Base-by-base conservation (phyloP, 768 basidiomycete species). In the Mrakia frigida region DNA sequence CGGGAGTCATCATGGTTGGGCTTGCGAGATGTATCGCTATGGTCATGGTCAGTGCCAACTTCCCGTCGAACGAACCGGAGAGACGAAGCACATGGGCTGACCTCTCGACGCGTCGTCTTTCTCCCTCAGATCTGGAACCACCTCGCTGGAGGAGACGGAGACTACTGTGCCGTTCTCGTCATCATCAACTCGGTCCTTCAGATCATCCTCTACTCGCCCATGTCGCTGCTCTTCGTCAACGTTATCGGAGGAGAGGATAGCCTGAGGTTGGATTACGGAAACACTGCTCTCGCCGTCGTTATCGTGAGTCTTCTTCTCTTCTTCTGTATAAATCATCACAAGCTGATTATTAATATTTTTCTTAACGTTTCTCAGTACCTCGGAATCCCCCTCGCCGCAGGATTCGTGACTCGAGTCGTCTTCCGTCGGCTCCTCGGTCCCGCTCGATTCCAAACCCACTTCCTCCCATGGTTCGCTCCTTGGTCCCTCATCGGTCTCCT, bases 1-100 rank as follows among this genome's bases (percentile, higher is more conserved):
- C 88, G 0, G 93, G 93, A 3, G 90, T 94, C 4, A 90, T 94
- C 80, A 85, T 94, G 84, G 92, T 94, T 50, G 92, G 93, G 6
- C 82, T 92, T 33, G 91, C 77, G 11, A 78, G 80, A 43, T 82
- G 81, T 60, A 83, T 83, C 75, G 84, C 84, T 41, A 84, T 84
- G 84, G 84, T 84, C 74, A 88, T 72, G 70, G 68, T 69, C 23
- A 69, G 68, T n/a, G n/a, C n/a, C n/a, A n/a, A n/a, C n/a, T n/a
- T n/a, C n/a, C n/a, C n/a, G n/a, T n/a, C n/a, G n/a, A n/a, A n/a
- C n/a, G n/a, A n/a, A n/a, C n/a, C n/a, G n/a, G n/a, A n/a, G n/a
- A n/a, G n/a, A n/a, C n/a, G n/a, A n/a, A n/a, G n/a, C n/a, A n/a
- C n/a, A 28, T 61, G n/a, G 60, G 25, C 63, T 65, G 63, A 65